These are phyloP conservation scores for Colletotrichum aenigma DNA, from an alignment of 2,329 filamentous ascomycete genomes.

Conservation along the genomic window DNA sequence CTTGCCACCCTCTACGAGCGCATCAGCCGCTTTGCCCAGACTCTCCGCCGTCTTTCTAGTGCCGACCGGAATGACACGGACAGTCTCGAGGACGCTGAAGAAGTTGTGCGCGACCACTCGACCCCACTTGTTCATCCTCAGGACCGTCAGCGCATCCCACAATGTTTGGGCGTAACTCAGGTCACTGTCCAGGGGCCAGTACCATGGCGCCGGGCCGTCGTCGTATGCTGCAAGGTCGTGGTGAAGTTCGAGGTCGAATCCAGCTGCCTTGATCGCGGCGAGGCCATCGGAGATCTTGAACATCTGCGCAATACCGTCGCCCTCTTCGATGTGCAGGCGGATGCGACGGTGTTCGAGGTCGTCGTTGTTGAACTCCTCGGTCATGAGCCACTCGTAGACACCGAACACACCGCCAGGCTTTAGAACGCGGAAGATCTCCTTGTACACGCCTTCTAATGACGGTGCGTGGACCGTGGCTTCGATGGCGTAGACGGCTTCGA, in stretches of 20 bases:
- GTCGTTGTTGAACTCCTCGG: slow-evolving; percentile 86
- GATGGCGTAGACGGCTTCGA: slow-evolving; percentile 93
- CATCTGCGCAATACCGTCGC: slow-evolving; percentile 95
- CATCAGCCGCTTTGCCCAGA: slow-evolving; percentile 80
- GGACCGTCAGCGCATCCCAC: slow-evolving; percentile 81
- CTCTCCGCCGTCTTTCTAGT: slow-evolving; percentile 96
- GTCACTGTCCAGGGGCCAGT: slow-evolving; percentile 88
- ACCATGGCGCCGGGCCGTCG: slow-evolving; percentile 83
- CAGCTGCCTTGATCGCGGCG: slow-evolving; percentile 79
- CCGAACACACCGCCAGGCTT: slow-evolving; percentile 93
- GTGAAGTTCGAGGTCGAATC: slow-evolving; percentile 62
- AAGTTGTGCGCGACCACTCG: slow-evolving; percentile 77
- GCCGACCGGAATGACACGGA: slow-evolving; percentile 78
- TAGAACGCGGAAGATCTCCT: slow-evolving; percentile 86
- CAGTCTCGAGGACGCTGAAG: slow-evolving; percentile 75
- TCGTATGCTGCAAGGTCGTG: slow-evolving; percentile 67
- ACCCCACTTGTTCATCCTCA: slow-evolving; percentile 87
- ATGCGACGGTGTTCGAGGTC: slow-evolving; percentile 84
- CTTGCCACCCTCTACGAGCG: slow-evolving; percentile 82
- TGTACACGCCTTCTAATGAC: slow-evolving; percentile 84
- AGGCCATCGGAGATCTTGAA: slow-evolving; percentile 80
- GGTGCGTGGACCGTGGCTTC: slow-evolving; percentile 94
- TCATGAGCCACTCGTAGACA: slow-evolving; percentile 98
- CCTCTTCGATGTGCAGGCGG: slow-evolving; percentile 88
- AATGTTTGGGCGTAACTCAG: slow-evolving; percentile 80